Base-by-base conservation (phyloP, 2,329 filamentous ascomycete genomes). In the Ustilaginoidea virens region DNA sequence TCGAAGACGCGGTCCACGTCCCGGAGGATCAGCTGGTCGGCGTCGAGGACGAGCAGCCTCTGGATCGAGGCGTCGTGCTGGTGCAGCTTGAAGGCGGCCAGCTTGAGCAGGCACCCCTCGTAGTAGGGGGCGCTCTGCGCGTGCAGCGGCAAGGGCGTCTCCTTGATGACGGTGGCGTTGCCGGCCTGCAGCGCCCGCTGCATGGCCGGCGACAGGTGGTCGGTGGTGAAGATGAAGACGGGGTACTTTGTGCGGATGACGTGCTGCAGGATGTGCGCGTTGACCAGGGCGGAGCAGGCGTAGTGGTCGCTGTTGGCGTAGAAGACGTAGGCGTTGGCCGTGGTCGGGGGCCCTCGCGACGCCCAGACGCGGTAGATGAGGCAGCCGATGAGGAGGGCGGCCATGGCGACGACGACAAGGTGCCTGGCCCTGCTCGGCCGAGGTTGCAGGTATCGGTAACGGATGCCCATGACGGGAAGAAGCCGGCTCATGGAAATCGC, bases 281-380 rank as follows among this genome's bases (percentile, higher is more conserved):
- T 41, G 26, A 39, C 33, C 4, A 35, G 15, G 12, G 34, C 30
- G 5, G 37, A 41, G 31, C 34, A 41, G 11, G 37, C 37, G 18
- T 41, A 41, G 11, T 9, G 14, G 6, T 41, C 33, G 13, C 34
- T 25, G 4, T 34, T 35, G 12, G 39, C 39, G 30, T 41, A 41
- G 21, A 41, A 41, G 24, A 36, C 31, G 10, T 37, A 39, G 23
- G 37, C 33, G 26, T 38, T 37, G 6, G 30, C 17, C 23, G n/a
- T n/a, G n/a, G n/a, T n/a, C n/a, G n/a, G n/a, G n/a, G n/a, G n/a
- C n/a, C n/a, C n/a, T n/a, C n/a, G n/a, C n/a, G n/a, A n/a, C n/a
- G n/a, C n/a, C n/a, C n/a, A n/a, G n/a, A n/a, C n/a, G n/a, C n/a
- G n/a, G n/a, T n/a, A n/a, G n/a, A n/a, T n/a, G n/a, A n/a, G n/a